Evolutionary conservation across 2,329 filamentous ascomycete genomes (phyloP), one percentile per base, ranked within the genome.

Genomic region (Emergomyces pasteurianus): DNA sequence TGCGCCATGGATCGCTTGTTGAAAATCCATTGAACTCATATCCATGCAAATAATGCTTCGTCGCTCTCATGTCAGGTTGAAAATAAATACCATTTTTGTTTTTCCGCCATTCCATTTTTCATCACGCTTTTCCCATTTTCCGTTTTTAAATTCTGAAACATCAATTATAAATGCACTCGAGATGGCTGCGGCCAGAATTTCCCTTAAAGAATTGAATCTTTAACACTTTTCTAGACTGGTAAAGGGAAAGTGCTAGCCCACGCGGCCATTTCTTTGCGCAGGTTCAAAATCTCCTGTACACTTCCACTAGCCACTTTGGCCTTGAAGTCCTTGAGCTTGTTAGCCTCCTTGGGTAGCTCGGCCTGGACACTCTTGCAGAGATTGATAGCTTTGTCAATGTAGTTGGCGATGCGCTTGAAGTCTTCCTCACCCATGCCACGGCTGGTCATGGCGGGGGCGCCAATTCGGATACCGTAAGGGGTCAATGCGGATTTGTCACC

Each of bases 241-340:
- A 99, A 88, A 72, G 94, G 94, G 88, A 96, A 99, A 67, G 83
- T 85, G 73, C 82, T 83, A 73, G 89, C 90, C 92, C 92, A 99
- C 56, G 79, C 79, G 54, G 90, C 81, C 74, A 99, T 91, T 83
- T 97, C 92, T 80, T 90, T 88, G 81, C 86, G 89, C 74, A 96
- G 83, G 68, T 82, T 83, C 74, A 88, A 86, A 78, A 99, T 92
- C 81, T 92, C 89, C 63, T 84, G 77, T 56, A 95, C 82, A 72
- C 87, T 83, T 65, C 90, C 92, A 67, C 82, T 79, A 62, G 88
- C 84, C 64, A 96, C 90, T 84, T 90, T 92, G 74, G 85, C 86
- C 83, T 92, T 95, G 88, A 99, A 97, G 82, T 99, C 94, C 86
- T 97, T 97, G 77, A 95, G 89, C 86, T 95, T 96, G 86, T 97